Conservation (phyloP, 805 yeast genomes). For the Yamadazyma philogaea region DNA sequence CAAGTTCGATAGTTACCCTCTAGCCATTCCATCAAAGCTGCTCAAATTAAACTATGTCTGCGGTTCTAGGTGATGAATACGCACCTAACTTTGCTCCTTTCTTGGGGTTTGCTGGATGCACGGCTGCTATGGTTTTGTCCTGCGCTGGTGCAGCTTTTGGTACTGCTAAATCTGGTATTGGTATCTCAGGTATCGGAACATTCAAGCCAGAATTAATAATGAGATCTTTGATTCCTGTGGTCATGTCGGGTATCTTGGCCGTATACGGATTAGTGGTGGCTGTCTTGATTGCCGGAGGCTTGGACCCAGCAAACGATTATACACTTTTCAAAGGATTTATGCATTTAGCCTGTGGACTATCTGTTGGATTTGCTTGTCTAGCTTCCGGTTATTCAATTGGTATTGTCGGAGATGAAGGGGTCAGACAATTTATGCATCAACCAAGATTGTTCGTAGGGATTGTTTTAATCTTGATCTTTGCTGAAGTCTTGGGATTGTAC, state of each 20-base stretch:
- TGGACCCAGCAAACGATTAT: constrained; percentile 74
- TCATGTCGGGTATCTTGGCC: constrained; percentile 95
- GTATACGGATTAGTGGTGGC: constrained; percentile 97
- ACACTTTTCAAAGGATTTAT: constrained; percentile 94
- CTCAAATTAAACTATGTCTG: constrained; percentile 8
- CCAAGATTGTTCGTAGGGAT: constrained; percentile 87
- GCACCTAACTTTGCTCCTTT: constrained; percentile 95
- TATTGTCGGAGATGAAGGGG: constrained; percentile 91
- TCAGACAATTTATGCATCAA: constrained; percentile 82
- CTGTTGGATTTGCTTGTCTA: constrained; percentile 95
- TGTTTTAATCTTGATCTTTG: constrained; percentile 83
- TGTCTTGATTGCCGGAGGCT: constrained; percentile 88
- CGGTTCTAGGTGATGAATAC: constrained; percentile 46
- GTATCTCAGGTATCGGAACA: constrained; percentile 97
- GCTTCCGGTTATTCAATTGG: constrained; percentile 97
- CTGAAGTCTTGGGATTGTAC: constrained; percentile 85
- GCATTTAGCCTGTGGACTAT: constrained; percentile 94
- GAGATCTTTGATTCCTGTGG: constrained; percentile 95
- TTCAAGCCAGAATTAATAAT: constrained; percentile 95
- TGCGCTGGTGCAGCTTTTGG: constrained; percentile 99
- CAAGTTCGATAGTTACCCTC: background rate
- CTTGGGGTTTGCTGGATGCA: constrained; percentile 96
- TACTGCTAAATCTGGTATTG: constrained; percentile 96
- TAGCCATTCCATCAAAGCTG: background rate
- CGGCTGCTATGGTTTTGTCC: constrained; percentile 84